Conservation (phyloP, 495 filamentous ascomycete genomes). For the Penicillium maclennaniae region DNA sequence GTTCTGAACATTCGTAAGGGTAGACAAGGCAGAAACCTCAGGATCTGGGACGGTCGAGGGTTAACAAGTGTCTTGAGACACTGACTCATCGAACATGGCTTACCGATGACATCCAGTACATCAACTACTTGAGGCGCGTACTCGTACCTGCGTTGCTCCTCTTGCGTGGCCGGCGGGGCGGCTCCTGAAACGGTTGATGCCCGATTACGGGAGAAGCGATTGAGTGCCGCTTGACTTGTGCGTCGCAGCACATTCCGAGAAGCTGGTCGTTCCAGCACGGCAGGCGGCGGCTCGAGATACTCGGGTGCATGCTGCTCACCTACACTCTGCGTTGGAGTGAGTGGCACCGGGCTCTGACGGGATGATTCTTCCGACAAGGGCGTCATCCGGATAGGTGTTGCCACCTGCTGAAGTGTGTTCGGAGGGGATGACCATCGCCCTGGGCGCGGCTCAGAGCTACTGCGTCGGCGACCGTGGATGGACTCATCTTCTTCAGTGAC, state of each 20-base stretch:
- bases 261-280: constrained; percentile 15
- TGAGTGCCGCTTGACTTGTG: constrained; percentile 32
- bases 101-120: constrained; percentile 68
- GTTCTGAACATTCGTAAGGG: constrained; percentile 76
- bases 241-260: constrained; percentile 29
- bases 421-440: constrained; percentile 37
- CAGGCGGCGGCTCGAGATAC: constrained; percentile 5
- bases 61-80: background rate
- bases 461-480: constrained; percentile 39
- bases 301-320: constrained; percentile 4
- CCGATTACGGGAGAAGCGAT: constrained; percentile 35
- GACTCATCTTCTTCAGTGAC: constrained; percentile 31
- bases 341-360: constrained; percentile 16
- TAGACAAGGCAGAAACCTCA: constrained; percentile 68
- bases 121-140: constrained; percentile 62
- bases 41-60: constrained; percentile 50
- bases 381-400: constrained; percentile 33
- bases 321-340: background rate
- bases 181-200: constrained; percentile 32
- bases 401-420: constrained; percentile 30
- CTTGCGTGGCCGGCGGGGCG: constrained; percentile 12
- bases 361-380: constrained; percentile 39
- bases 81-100: constrained; percentile 12
- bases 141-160: constrained; percentile 25
- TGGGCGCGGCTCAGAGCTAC: constrained; percentile 43